These are phyloP conservation scores for Pleurotus eryngii DNA, from an alignment of 768 basidiomycete species.

Conservation along the genomic window DNA sequence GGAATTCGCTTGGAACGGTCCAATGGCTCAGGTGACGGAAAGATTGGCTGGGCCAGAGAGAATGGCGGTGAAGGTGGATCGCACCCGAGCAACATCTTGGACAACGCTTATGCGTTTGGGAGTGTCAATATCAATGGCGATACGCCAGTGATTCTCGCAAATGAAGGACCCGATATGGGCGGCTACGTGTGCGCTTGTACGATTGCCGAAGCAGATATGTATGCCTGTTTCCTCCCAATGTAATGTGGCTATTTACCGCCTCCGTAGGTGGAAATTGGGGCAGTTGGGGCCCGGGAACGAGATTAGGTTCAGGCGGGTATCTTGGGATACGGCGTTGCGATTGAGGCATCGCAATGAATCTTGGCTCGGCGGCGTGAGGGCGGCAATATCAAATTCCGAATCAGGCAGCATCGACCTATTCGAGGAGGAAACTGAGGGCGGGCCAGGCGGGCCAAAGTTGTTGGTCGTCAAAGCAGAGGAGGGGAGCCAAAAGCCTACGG, in stretches of 20 bases:
- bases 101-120: conserved; percentile 55
- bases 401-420: not conserved
- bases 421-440: not conserved
- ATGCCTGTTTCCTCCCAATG: conserved; percentile 15
- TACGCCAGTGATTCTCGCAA: conserved; percentile 61
- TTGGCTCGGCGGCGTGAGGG: conserved; percentile 28
- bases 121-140: conserved; percentile 65
- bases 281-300: conserved; percentile 58
- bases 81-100: conserved; percentile 66
- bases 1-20: conserved; percentile 54
- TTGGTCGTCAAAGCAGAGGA: conserved; percentile 17
- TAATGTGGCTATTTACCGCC: not conserved
- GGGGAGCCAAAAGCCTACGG: conserved; percentile 22
- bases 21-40: conserved; percentile 10
- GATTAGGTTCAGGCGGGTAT: conserved; percentile 49
- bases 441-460: conserved; percentile 35
- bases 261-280: conserved; percentile 61
- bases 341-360: conserved; percentile 18
- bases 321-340: conserved; percentile 35
- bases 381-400: not conserved
- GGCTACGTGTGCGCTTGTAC: conserved; percentile 59
- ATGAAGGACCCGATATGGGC: conserved; percentile 63
- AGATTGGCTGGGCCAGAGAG: conserved; percentile 50
- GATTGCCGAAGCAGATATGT: conserved; percentile 49
- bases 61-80: conserved; percentile 66